Evolutionary conservation across 768 basidiomycete species (phyloP).

Genomic region (Suillus bovinus): DNA sequence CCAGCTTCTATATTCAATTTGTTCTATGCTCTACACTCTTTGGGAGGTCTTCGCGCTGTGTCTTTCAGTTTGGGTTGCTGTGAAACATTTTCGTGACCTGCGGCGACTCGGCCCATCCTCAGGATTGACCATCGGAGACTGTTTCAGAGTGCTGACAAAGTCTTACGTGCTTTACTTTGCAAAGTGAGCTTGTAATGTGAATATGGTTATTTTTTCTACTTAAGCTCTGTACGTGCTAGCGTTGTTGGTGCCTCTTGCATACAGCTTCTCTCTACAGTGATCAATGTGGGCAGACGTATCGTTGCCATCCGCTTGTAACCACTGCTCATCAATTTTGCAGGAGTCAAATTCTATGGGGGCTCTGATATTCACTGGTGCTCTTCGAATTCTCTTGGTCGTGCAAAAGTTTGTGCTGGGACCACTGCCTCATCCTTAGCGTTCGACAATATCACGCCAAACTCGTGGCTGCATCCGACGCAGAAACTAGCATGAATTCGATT

Average conservation of each 20-base stretch:
- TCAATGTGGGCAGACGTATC: neutral
- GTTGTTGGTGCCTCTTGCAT: neutral
- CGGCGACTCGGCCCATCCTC: no score
- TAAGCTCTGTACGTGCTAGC: no score
- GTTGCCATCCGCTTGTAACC: neutral
- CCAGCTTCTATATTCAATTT: no score
- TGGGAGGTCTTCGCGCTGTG: no score
- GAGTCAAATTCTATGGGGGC: neutral
- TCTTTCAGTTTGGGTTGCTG: slow-evolving; percentile 39
- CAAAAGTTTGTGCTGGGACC: neutral
- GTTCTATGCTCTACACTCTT: no score
- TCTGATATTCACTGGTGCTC: neutral
- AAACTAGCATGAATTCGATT: neutral
- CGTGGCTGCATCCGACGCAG: neutral
- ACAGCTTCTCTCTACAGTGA: neutral
- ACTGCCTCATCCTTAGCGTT: neutral
- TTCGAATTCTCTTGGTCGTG: neutral
- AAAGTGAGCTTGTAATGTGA: no score
- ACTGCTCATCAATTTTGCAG: neutral
- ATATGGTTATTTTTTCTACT: no score
- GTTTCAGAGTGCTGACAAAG: no score
- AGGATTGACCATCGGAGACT: no score
- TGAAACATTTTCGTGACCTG: slow-evolving; percentile 18
- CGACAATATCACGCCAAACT: neutral
- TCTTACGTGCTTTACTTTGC: no score